Base-by-base conservation (phyloP, 2,329 filamentous ascomycete genomes). In the Colletotrichum scovillei region DNA sequence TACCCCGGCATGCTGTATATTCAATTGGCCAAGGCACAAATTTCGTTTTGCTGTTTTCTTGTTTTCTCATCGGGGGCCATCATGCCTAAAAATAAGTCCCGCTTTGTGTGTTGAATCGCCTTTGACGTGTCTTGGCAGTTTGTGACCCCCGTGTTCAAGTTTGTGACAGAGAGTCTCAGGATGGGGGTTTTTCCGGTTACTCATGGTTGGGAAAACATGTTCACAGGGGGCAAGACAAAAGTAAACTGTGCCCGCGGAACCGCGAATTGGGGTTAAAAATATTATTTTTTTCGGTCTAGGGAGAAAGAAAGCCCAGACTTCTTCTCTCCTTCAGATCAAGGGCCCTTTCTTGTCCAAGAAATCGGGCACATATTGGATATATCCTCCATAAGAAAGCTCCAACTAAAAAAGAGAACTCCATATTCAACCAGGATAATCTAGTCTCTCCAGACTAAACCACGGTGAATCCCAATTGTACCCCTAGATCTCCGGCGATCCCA, bases 361-460 rank as follows among this genome's bases (percentile, higher is more conserved):
- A 9, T 35, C 38, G 22, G n/a, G 62, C 49, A 16, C 16, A 9
- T 63, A 49, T 70, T 35, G 71, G 71, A 73, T 71, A 73, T 73
- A 73, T 73, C 71, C 71, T 70, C 46, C 38, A 46, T 16, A 22
- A 58, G 42, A 38, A 24, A 24, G 26, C n/a, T 30, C 56, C 22
- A 56, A 35, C 42, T 9, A n/a, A 49, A 46, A 16, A 42, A 38
- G 12, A 5, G 16, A 16, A 55, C 52, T 63, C 70, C 66, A 53
- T 30, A 26, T 22, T n/a, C 57, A 26, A 30, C 46, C 66, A 22
- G 12, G 55, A 49, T 52, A 30, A 8, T 24, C 9, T 8, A 9
- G 16, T n/a, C 32, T 35, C 11, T 69, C 35, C 12, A 55, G 30
- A 52, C n/a, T 19, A 7, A 4, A 6, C 12, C 42, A 16, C 55